Base-by-base conservation (phyloP, 768 basidiomycete species). In the Suillus subaureus region DNA sequence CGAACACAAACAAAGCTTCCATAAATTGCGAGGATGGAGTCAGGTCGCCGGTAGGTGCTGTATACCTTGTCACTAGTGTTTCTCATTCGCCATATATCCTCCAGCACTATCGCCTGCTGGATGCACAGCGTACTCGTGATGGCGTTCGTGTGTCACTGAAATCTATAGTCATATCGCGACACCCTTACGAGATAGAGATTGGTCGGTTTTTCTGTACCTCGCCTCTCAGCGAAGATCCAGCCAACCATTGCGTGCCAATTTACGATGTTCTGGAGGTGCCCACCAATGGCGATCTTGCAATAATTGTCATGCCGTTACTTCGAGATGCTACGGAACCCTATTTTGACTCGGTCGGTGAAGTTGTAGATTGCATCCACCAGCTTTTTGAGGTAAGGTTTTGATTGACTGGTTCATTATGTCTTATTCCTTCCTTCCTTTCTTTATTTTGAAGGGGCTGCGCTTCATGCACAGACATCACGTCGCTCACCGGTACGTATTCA, bases 391-490 rank as follows among this genome's bases (percentile, higher is more conserved):
- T 75, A 61, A 23, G 28, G 39, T 51, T 4, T 23, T 31, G 4
- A 23, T 42, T 37, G 3, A 15, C n/a, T 11, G 47, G 66, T 15
- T 5, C 2, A 6, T 65, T 8, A 58, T 49, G 6, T 28, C 16
- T 28, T 1, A 23, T 23, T 42, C 15, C 4, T 12, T 58, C 31
- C 5, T 23, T 42, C 15, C 4, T 12, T 58, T 39, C 5, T 15
- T 35, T 33, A 11, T 12, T 21, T 39, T 43, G 13, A 51, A 80
- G 79, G 78, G 79, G 0, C 62, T 81, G 3, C 67, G 73, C 52
- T 80, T 80, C 64, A 77, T 82, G 70, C 81, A 83, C 65, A 63
- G 70, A 2, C 71, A 80, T 40, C 69, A 70, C 16, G 69, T 81
- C 4, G 81, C 80, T 6, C 81, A 82, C 61, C 65, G 77, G 81